Conservation (phyloP, 1,139 yeast genomes). For the Taiozyma onychis region DNA sequence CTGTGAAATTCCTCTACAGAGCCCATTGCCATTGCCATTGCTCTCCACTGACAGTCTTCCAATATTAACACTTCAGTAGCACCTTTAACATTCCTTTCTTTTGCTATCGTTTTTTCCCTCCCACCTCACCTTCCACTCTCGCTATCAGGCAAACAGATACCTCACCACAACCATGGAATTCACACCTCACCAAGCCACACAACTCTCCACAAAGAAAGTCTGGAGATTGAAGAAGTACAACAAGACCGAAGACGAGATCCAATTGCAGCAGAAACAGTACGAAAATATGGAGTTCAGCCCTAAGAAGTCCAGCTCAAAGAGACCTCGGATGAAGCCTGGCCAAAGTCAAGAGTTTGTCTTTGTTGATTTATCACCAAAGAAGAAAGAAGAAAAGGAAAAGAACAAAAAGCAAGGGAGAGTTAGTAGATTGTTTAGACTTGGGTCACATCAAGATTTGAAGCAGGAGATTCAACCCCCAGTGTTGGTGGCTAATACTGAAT, state of each 20-base stretch:
- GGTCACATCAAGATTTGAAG: conserved; percentile 1
- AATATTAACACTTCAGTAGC: background rate
- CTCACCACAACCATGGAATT: background rate
- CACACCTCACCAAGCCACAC: conserved; percentile 4
- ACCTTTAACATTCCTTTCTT: background rate
- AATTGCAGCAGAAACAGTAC: conserved; percentile 19
- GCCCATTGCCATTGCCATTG: background rate
- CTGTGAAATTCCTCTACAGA: background rate
- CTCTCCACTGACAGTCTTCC: background rate
- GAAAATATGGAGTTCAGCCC: conserved; percentile 27
- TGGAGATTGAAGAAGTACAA: conserved; percentile 23
- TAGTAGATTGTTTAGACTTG: conserved; percentile 14
- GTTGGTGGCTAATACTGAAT: background rate
- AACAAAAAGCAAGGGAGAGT: conserved; percentile 10
- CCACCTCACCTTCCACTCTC: too few species aligned
- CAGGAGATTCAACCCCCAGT: conserved; percentile 1
- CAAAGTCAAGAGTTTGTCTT: conserved; percentile 47
- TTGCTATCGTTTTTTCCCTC: background rate
- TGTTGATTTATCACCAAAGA: conserved; percentile 49
- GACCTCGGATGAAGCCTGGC: conserved; percentile 49
- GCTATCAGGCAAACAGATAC: background rate
- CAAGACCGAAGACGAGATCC: conserved; percentile 18
- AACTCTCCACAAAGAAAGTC: conserved; percentile 16
- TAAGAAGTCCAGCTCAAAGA: conserved; percentile 41
- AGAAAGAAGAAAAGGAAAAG: conserved; percentile 21